Evolutionary conservation across 2,329 filamentous ascomycete species (phyloP).

Genomic region (Gnomoniopsis smithogilvyi): DNA sequence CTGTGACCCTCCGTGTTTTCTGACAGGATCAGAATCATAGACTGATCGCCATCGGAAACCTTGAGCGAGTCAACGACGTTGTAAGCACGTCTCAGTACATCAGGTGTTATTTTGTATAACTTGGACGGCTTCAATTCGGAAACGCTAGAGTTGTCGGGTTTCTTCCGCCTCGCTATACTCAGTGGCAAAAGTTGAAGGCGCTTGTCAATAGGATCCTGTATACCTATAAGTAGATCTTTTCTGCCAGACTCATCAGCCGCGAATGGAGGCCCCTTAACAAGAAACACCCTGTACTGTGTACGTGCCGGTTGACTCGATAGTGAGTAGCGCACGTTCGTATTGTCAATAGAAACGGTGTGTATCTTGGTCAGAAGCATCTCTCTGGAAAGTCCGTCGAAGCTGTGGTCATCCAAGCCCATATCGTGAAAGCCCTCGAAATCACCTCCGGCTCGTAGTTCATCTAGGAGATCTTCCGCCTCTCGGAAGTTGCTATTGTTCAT

Average conservation of each 20-base stretch:
- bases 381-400: conserved; percentile 66
- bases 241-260: conserved; percentile 50
- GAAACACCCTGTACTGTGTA: conserved; percentile 61
- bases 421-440: conserved; percentile 67
- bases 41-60: conserved; percentile 62
- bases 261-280: conserved; percentile 58
- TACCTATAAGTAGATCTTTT: conserved; percentile 61
- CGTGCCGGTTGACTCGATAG: conserved; percentile 50
- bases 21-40: conserved; percentile 68
- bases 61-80: conserved; percentile 73
- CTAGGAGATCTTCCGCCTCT: conserved; percentile 57
- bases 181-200: conserved; percentile 66
- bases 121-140: conserved; percentile 27
- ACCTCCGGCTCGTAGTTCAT: conserved; percentile 60
- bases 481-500: conserved; percentile 60
- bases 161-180: conserved; percentile 45
- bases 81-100: conserved; percentile 56
- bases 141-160: conserved; percentile 25
- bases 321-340: conserved; percentile 59
- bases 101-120: conserved; percentile 41
- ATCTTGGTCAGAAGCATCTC: conserved; percentile 72
- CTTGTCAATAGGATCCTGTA: conserved; percentile 67
- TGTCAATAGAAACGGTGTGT: conserved; percentile 62
- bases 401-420: conserved; percentile 70
- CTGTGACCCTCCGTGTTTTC: conserved; percentile 61